Conservation (phyloP, 1,139 yeast species). For the Taphrina deformans region DNA sequence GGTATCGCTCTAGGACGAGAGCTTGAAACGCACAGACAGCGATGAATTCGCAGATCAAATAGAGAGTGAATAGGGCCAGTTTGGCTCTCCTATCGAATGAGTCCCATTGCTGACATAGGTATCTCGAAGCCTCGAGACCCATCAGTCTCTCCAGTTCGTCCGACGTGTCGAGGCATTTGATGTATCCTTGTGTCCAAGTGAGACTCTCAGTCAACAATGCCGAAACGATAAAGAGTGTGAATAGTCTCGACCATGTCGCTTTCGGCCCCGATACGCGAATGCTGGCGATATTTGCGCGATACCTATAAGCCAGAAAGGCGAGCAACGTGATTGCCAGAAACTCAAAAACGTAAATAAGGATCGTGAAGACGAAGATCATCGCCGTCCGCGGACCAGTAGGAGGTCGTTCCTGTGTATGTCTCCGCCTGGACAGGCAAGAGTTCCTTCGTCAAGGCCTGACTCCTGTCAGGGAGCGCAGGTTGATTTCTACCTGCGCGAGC, state of each 20-base stretch:
- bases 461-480: neutral
- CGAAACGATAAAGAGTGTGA: conserved; percentile 17
- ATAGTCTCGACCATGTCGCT: conserved; percentile 12
- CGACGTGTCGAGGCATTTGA: conserved; percentile 29
- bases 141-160: neutral
- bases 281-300: conserved; percentile 20
- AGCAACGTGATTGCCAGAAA: conserved; percentile 1
- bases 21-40: conserved; percentile 16
- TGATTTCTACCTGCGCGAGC: neutral
- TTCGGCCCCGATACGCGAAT: conserved; percentile 18
- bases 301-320: conserved; percentile 10
- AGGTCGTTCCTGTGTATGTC: neutral
- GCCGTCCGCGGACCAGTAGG: neutral
- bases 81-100: neutral
- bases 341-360: conserved; percentile 1
- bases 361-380: conserved; percentile 16
- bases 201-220: conserved; percentile 4
- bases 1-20: conserved; percentile 28
- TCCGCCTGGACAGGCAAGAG: too few species aligned
- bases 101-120: neutral
- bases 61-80: conserved; percentile 5
- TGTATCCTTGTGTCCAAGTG: conserved; percentile 14
- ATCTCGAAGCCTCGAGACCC: neutral
- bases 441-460: neutral
- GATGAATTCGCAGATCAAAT: neutral